Base-by-base conservation (phyloP, 192 early-diverging fungal species). In the Coemansia sp. region DNA sequence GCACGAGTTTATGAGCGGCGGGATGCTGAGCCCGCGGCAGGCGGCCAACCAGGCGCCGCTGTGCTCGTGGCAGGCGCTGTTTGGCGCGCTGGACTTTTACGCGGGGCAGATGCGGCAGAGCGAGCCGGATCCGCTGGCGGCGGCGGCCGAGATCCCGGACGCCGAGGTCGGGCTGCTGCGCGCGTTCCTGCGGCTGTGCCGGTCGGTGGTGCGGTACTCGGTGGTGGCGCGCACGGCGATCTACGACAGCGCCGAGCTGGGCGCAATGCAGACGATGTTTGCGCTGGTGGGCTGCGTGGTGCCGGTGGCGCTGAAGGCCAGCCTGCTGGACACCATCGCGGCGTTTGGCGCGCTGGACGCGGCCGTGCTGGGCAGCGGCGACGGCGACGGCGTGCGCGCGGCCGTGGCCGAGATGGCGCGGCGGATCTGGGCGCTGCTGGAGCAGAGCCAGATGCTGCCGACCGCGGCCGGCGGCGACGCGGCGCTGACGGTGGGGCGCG, bases 61-160 rank as follows among this genome's bases (percentile, higher is more conserved):
- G 36, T 87, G 83, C 73, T 89, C 89, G 8, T 97, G 89, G 94
- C 75, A 67, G 20, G 86, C 81, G 41, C 65, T 94, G 23, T 89
- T 94, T 75, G 80, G 74, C 11, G 84, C 87, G 3, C 65, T 95
- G 0, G 82, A 88, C 17, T 82, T 79, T 38, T 92, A 89, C 51
- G 82, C 80, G 11, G 55, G 60, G 1, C 58, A 60, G 8, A 53
- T 86, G 55, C 79, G 80, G 12, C 60, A 78, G 27, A 60, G 41
- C 25, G 70, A 59, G 50, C 46, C 58, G 2, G 62, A 78, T 28
- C 60, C 63, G 9, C 39, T 61, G 32, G 45, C 49, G 8, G 39
- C 53, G 2, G 22, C 58, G 19, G 20, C 22, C 12, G 84, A 83
- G 57, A 84, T 98, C 47, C 75, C 79, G 4, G 80, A 85, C 0